A percentile compares a stretch with the other conserved stretches of the same genome.
phyloP scores from a whole-genome alignment of 345 rosid genomes.

The Salix purpurea region DNA sequence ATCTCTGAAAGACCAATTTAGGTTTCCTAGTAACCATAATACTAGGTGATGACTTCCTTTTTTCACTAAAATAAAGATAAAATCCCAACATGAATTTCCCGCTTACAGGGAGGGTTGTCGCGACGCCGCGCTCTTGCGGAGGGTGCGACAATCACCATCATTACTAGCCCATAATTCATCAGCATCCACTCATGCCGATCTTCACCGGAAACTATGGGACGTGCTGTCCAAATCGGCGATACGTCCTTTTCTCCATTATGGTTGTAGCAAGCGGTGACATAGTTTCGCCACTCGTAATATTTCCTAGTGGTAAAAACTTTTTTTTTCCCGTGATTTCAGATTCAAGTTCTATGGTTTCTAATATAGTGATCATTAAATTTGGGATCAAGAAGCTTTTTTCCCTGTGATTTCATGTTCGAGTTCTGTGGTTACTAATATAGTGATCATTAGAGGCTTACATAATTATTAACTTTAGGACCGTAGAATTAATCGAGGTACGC shows the following conservation, averaged over 20 bases:
- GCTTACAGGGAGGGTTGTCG: too few species aligned
- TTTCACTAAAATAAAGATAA: too few species aligned
- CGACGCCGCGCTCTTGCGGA: too few species aligned
- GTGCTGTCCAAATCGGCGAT: not conserved
- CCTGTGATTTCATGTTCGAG: too few species aligned
- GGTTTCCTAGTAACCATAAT: too few species aligned
- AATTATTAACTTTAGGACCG: accelerated
- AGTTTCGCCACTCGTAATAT: not conserved
- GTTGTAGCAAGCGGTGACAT: not conserved
- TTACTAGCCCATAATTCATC: not conserved
- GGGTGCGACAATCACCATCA: not conserved
- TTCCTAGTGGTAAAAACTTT: too few species aligned
- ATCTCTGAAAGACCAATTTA: too few species aligned
- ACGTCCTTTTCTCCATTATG: not conserved
- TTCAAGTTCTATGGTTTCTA: accelerated
- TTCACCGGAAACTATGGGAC: not conserved
- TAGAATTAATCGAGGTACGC: too few species aligned
- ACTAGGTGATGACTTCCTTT: too few species aligned
- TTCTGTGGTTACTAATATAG: accelerated
- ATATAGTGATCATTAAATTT: accelerated
- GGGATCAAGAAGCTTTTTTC: too few species aligned
- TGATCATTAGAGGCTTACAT: accelerated
- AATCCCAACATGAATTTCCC: too few species aligned
- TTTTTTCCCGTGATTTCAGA: accelerated
- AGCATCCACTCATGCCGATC: not conserved